Percentiles rank a stretch among this genome's conserved stretches.
Conservation (phyloP, 257 asterid genomes). For the Voacanga thouarsii region DNA sequence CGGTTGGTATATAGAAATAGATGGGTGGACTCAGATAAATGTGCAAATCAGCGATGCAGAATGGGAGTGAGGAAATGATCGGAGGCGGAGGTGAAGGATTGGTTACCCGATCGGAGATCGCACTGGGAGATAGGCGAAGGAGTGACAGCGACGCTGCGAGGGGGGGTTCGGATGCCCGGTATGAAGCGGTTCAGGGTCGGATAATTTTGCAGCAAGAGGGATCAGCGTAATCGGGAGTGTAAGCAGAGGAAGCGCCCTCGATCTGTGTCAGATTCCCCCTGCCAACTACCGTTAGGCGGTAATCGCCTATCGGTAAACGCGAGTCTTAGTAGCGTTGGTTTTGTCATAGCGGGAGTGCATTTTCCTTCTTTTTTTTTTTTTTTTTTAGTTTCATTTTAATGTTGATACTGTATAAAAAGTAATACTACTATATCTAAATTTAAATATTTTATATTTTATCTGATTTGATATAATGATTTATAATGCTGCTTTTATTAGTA, state of each 20-base stretch:
- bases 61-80: conserved; percentile 4
- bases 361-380: no score
- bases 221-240: neutral
- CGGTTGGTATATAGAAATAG: neutral
- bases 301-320: neutral
- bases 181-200: neutral
- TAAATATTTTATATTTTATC: no score
- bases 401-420: no score
- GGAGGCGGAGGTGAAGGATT: neutral
- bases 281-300: neutral
- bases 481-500: no score
- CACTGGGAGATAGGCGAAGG: neutral
- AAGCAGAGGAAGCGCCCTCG: neutral
- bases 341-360: neutral
- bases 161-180: neutral
- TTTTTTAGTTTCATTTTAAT: no score
- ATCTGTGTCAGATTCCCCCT: conserved; percentile 14
- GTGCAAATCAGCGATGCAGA: neutral
- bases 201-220: neutral
- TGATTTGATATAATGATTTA: no score
- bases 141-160: neutral
- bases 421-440: no score
- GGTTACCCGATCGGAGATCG: conserved; percentile 22
- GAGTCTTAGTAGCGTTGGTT: neutral
- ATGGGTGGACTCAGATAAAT: neutral